Evolutionary conservation across 164 flowering plant species (phyloP).

Genomic region (Akebia trifoliata): DNA sequence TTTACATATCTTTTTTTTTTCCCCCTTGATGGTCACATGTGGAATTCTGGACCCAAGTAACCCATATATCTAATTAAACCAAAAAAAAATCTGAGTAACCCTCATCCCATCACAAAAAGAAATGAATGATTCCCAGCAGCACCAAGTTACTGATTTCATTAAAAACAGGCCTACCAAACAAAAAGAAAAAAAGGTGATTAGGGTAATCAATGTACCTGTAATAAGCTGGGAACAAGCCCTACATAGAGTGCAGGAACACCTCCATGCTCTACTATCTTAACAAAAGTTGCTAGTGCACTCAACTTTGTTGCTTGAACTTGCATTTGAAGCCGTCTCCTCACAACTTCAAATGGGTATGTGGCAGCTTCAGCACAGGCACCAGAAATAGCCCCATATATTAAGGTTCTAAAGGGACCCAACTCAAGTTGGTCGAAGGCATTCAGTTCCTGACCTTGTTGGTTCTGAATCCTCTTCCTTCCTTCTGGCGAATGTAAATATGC

Average conservation of each 20-base stretch:
- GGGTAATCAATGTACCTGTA: conserved; percentile 61
- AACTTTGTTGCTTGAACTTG: conserved; percentile 66
- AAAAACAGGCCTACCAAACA: no score
- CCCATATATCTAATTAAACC: no score
- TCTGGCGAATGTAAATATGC: conserved; percentile 86
- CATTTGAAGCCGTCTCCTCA: conserved; percentile 83
- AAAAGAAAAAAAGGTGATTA: no score
- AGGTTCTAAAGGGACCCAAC: conserved; percentile 81
- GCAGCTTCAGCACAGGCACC: conserved; percentile 97
- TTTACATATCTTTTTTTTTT: no score
- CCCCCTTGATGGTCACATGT: no score
- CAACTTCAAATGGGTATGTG: conserved; percentile 94
- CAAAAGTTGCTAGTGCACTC: conserved; percentile 56
- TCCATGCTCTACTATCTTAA: conserved; percentile 68
- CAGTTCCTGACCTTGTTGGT: conserved; percentile 48
- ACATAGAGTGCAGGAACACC: conserved; percentile 89
- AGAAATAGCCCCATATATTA: conserved; percentile 83
- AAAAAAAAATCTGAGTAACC: no score
- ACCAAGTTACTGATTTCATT: no score
- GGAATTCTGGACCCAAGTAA: no score
- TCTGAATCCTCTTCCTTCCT: conserved; percentile 67
- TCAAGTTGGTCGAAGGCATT: conserved; percentile 84
- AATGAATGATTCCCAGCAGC: no score
- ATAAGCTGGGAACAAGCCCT: conserved; percentile 81
- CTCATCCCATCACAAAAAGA: no score